Conservation (phyloP, 2,329 filamentous ascomycete species). For the Aspergillus tanneri region DNA sequence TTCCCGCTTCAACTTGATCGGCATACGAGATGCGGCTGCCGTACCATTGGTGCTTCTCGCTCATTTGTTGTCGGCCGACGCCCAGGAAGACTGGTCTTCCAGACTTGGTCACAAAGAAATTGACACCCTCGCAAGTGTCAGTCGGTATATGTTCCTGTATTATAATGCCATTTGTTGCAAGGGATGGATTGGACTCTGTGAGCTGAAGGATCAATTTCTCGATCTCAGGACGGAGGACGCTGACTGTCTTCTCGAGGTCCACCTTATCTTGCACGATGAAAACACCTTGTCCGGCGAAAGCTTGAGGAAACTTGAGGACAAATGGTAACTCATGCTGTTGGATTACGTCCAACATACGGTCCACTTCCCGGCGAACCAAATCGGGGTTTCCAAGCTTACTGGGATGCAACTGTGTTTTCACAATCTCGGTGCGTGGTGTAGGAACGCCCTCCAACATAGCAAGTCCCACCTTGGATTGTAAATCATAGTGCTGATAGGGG, state of each 20-base stretch:
- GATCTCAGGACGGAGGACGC: neutral
- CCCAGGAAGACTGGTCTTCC: neutral
- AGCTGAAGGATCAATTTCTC: neutral
- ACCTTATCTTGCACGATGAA: neutral
- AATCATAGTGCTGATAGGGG: constrained; percentile 1
- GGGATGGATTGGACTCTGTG: neutral
- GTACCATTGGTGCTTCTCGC: neutral
- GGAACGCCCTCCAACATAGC: neutral
- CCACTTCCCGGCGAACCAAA: neutral
- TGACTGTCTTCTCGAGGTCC: neutral
- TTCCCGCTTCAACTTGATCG: neutral
- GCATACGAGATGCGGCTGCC: neutral
- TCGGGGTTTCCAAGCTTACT: neutral
- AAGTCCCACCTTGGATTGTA: constrained; percentile 1
- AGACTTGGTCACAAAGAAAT: neutral
- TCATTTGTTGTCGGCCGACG: neutral
- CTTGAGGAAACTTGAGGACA: neutral
- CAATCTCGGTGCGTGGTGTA: neutral
- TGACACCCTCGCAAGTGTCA: neutral
- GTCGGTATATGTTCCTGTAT: neutral
- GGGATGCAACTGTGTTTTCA: neutral
- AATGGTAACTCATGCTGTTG: neutral
- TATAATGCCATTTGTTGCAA: neutral
- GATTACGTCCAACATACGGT: neutral
- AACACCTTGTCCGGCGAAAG: neutral